Conservation (phyloP, 2,329 filamentous ascomycete genomes). For the Tolypocladium sp. region DNA sequence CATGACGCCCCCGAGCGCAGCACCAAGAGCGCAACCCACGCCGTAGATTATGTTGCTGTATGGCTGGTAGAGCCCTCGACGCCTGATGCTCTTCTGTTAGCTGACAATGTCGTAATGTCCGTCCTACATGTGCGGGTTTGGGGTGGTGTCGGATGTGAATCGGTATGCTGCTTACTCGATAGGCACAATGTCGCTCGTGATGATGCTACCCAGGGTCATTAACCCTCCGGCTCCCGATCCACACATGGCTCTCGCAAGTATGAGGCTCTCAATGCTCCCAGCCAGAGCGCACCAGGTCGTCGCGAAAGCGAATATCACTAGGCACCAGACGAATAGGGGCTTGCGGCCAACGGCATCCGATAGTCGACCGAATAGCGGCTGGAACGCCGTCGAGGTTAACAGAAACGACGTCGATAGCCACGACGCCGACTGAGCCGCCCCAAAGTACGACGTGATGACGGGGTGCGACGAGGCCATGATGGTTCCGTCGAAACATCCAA, state of each 20-base stretch:
- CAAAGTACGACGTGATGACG: slow-evolving; percentile 72
- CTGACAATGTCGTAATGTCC: neutral
- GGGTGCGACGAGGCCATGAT: slow-evolving; percentile 77
- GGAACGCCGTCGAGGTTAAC: slow-evolving; percentile 66
- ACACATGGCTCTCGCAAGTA: slow-evolving; percentile 59
- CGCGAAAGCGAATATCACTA: slow-evolving; percentile 53
- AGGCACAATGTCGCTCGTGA: slow-evolving; percentile 66
- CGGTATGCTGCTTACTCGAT: slow-evolving; percentile 44
- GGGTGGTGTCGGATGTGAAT: neutral
- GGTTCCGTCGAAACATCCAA: slow-evolving; percentile 63
- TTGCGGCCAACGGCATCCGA: slow-evolving; percentile 67
- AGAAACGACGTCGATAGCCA: slow-evolving; percentile 77
- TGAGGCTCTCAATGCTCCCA: slow-evolving; percentile 56
- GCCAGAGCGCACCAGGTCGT: slow-evolving; percentile 64
- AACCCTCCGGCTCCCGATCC: slow-evolving; percentile 66
- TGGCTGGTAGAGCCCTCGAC: slow-evolving; percentile 62
- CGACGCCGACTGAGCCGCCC: slow-evolving; percentile 67
- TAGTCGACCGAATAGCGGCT: slow-evolving; percentile 64
- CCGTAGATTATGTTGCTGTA: slow-evolving; percentile 60
- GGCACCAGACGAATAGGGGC: slow-evolving; percentile 52
- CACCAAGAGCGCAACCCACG: slow-evolving; percentile 47
- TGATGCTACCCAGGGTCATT: slow-evolving; percentile 59
- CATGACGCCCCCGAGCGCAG: slow-evolving; percentile 60
- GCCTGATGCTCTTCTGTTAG: slow-evolving; percentile 12
- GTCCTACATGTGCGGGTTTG: neutral